Percentiles rank a stretch among this genome's conserved stretches.
Evolutionary conservation across 75 land plant genomes (phyloP).

Genomic region (Chamaecyparis obtusa): DNA sequence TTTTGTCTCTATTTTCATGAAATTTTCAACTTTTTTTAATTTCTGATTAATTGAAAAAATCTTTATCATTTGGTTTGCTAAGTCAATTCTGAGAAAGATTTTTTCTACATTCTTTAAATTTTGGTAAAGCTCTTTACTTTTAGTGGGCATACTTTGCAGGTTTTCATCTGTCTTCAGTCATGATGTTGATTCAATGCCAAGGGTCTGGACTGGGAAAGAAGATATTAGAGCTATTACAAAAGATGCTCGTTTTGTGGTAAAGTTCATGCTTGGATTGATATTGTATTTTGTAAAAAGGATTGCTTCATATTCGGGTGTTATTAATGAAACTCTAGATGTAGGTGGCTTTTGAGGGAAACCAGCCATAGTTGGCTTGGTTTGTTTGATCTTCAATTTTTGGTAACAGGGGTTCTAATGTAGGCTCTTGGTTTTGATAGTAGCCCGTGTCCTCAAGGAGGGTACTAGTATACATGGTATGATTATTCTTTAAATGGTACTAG

Average conservation of each 20-base stretch:
- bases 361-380: not conserved
- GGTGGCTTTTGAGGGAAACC: not conserved
- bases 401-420: not conserved
- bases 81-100: too few species aligned
- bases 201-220: slow-evolving; percentile 87
- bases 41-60: too few species aligned
- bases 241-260: slow-evolving; percentile 66
- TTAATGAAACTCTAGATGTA: not conserved
- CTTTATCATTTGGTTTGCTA: too few species aligned
- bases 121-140: not conserved
- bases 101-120: not conserved
- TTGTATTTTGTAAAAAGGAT: not conserved
- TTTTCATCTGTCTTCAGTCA: slow-evolving; percentile 73
- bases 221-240: slow-evolving; percentile 72
- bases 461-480: too few species aligned
- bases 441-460: too few species aligned
- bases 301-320: not conserved
- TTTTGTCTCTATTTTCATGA: too few species aligned
- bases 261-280: not conserved
- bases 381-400: not conserved
- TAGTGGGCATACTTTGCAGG: slow-evolving; percentile 33
- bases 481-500: too few species aligned
- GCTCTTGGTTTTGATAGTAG: not conserved
- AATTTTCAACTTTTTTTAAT: too few species aligned
- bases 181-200: slow-evolving; percentile 84